phyloP scores from a whole-genome alignment of 2,329 filamentous ascomycete genomes.

The Hirsutella thompsonii region DNA sequence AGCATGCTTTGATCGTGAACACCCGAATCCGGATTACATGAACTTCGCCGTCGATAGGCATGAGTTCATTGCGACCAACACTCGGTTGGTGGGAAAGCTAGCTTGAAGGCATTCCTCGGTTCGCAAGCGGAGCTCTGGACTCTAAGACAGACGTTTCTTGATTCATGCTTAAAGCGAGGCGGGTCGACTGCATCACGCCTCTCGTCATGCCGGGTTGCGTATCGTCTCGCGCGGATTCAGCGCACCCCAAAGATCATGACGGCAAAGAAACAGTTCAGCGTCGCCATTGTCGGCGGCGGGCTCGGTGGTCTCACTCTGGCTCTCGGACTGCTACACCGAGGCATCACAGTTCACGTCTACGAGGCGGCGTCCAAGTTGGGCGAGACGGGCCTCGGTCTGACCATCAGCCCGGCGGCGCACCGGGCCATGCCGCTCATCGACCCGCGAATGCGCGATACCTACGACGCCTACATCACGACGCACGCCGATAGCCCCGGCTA shows the following conservation, averaged over 20 bases:
- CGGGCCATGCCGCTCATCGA: background rate
- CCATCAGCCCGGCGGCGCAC: background rate
- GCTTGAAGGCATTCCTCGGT: too few relatives aligned
- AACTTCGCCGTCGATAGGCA: too few relatives aligned
- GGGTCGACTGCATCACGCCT: too few relatives aligned
- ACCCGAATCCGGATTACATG: too few relatives aligned
- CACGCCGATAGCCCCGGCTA: conserved; percentile 2
- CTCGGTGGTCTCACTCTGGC: background rate
- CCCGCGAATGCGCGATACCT: background rate
- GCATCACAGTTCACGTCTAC: background rate
- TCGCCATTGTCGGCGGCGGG: background rate
- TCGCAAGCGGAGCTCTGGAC: too few relatives aligned
- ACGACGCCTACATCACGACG: background rate
- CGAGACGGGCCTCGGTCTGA: background rate
- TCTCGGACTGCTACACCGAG: background rate
- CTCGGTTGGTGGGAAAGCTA: too few relatives aligned
- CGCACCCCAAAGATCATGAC: background rate
- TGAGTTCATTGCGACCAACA: too few relatives aligned
- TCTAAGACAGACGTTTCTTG: too few relatives aligned
- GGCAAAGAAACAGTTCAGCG: background rate
- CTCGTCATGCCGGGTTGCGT: too few relatives aligned
- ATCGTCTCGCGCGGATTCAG: too few relatives aligned
- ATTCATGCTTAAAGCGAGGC: too few relatives aligned
- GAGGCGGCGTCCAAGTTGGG: background rate
- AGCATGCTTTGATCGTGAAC: too few relatives aligned